Evolutionary conservation across 257 asterid genomes (phyloP), one percentile per base, ranked within the genome.

Genomic region (Capsicum rhomboideum): DNA sequence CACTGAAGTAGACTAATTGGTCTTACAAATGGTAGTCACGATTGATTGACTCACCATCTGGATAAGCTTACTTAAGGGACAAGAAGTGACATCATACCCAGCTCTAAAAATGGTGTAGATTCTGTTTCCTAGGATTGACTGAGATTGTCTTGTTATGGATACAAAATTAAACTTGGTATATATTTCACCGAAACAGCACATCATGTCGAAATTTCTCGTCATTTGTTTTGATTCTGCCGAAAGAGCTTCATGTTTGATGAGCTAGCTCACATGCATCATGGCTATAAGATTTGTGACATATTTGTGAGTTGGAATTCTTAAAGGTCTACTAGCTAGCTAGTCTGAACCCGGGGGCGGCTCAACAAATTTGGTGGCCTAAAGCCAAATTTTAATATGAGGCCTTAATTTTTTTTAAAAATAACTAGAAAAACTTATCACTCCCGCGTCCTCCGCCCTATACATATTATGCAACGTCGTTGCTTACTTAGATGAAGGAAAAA

Each of bases 51-150:
- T 68, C 21, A 83, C 82, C 82, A 34, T 20, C 37, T 6, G 49
- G 82, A 29, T 86, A 10, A 50, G 83, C 50, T 72, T 53, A 12
- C 52, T 16, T 37, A 28, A 79, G 40, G 82, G 79, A 78, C 85
- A 84, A 81, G 89, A 86, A 84, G 74, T 75, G 87, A 84, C 89
- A 29, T 37, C 42, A 42, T 42, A 7, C 11, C 34, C 26, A 49
- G 44, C 63, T 77, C 63, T 50, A 77, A 77, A 49, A 49, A 50
- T 77, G 81, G 44, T 5, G 26, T 28, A 14, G 81, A 26, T 50
- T 23, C 0, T 16, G 63, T 77, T 77, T 77, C 61, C 28, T 77
- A 77, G 81, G 81, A 77, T 50, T 77, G 81, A 50, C 81, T 50
- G 81, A 52, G 1, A 6, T 49, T 26, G 81, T 75, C 63, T 11